These are phyloP conservation scores for Alternaria triticina DNA, from an alignment of 2,329 filamentous ascomycete genomes.

Conservation along the genomic window DNA sequence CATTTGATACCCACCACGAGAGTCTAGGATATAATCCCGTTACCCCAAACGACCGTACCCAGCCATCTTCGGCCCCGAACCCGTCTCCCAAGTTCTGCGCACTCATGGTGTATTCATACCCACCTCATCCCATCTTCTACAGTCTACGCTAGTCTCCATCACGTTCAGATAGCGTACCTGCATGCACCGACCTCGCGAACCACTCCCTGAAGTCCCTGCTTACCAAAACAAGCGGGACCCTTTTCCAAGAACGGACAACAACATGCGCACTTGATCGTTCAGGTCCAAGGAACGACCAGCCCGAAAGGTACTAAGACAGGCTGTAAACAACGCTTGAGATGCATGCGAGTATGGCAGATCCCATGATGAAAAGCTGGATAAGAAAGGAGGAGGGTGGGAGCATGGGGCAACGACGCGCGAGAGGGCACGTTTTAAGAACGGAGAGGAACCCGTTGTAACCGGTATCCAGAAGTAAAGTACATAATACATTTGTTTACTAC, in stretches of 20 bases:
- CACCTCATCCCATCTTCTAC: background rate
- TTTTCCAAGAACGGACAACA: background rate
- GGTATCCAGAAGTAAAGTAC: background rate
- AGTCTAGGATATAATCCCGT: background rate
- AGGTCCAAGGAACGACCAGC: background rate
- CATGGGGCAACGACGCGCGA: background rate
- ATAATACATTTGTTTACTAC: background rate
- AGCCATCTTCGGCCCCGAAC: background rate
- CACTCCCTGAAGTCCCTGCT: background rate
- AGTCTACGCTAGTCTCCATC: background rate
- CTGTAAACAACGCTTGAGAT: background rate
- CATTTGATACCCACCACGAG: background rate
- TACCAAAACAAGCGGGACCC: background rate
- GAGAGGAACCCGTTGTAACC: background rate
- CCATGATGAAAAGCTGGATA: background rate
- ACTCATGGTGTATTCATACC: background rate
- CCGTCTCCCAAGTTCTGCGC: background rate
- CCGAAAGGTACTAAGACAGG: background rate
- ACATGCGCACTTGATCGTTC: background rate
- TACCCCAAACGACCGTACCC: background rate
- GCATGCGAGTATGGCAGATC: background rate
- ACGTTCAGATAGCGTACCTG: background rate
- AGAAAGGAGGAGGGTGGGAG: background rate
- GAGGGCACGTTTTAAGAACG: background rate
- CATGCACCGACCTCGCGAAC: background rate